These are phyloP conservation scores for Peribolospora baueri DNA, from an alignment of 768 basidiomycete species.

Conservation along the genomic window DNA sequence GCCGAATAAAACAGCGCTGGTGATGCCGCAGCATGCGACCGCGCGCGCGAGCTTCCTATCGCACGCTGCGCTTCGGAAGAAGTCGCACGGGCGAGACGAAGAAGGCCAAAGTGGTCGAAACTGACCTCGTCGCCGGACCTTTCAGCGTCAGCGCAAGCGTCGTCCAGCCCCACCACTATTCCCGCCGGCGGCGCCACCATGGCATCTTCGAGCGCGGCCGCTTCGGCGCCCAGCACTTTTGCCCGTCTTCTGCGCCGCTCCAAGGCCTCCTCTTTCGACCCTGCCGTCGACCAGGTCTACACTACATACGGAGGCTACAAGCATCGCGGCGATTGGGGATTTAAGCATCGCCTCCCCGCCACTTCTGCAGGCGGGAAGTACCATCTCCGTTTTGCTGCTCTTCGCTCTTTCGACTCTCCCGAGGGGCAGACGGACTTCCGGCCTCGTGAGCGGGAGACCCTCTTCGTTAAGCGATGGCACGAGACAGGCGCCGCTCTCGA, in stretches of 20 bases:
- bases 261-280: conserved; percentile 58
- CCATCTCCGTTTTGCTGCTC: neutral
- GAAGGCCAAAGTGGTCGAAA: too few relatives aligned
- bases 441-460: conserved; percentile 5
- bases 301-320: conserved; percentile 42
- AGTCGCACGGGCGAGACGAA: too few relatives aligned
- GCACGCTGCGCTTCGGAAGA: too few relatives aligned
- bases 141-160: too few relatives aligned
- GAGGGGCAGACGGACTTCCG: conserved; percentile 9
- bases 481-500: conserved; percentile 6
- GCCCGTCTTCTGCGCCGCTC: conserved; percentile 42
- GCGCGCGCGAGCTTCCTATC: too few relatives aligned
- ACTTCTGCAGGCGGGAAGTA: conserved; percentile 30
- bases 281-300: conserved; percentile 51
- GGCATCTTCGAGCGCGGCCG: too few relatives aligned
- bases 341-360: conserved; percentile 50
- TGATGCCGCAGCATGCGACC: too few relatives aligned
- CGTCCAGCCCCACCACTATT: too few relatives aligned
- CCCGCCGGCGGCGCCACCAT: too few relatives aligned
- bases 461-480: conserved; percentile 4
- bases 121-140: too few relatives aligned
- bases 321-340: conserved; percentile 56
- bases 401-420: conserved; percentile 7
- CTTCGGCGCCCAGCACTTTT: too few relatives aligned
- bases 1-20: too few relatives aligned